phyloP scores from a whole-genome alignment of 202 grass and related monocot species.

The Eragrostis tef region DNA sequence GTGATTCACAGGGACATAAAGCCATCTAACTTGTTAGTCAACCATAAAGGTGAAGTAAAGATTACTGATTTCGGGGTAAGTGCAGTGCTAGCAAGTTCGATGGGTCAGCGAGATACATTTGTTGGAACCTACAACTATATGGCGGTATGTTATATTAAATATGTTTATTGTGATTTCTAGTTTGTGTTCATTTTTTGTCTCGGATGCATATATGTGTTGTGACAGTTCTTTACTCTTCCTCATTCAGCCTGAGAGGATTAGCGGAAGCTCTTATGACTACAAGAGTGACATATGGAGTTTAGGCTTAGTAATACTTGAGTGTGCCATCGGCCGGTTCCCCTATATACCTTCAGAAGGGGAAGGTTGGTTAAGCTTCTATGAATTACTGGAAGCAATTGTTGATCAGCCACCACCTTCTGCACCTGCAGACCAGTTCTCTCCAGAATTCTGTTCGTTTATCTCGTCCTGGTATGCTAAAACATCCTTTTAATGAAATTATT shows the following conservation, averaged over 20 bases:
- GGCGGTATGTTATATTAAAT: constrained; percentile 67
- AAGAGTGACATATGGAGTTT: constrained; percentile 99
- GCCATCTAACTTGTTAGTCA: constrained; percentile 94
- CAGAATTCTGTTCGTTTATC: constrained; percentile 93
- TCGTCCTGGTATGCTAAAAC: constrained; percentile 66
- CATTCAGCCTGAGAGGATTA: constrained; percentile 84
- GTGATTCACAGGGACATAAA: constrained; percentile 99
- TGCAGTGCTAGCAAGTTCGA: constrained; percentile 84
- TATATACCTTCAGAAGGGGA: constrained; percentile 82
- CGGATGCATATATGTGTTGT: constrained; percentile 19
- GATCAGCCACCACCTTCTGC: constrained; percentile 92
- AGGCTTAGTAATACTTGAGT: constrained; percentile 93
- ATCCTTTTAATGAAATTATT: background rate
- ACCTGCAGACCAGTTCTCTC: constrained; percentile 89
- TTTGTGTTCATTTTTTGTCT: constrained; percentile 6
- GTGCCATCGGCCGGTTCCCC: constrained; percentile 89
- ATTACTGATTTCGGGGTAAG: constrained; percentile 97
- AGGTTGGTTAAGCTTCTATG: constrained; percentile 89
- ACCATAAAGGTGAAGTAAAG: constrained; percentile 93
- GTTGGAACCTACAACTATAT: constrained; percentile 97
- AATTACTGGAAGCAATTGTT: constrained; percentile 93
- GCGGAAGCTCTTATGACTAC: constrained; percentile 91
- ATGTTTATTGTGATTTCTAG: constrained; percentile 22
- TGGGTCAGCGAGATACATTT: constrained; percentile 94
- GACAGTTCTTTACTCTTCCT: constrained; percentile 45